Evolutionary conservation across 768 basidiomycete genomes (phyloP).

Genomic region (Pholiota conissans): DNA sequence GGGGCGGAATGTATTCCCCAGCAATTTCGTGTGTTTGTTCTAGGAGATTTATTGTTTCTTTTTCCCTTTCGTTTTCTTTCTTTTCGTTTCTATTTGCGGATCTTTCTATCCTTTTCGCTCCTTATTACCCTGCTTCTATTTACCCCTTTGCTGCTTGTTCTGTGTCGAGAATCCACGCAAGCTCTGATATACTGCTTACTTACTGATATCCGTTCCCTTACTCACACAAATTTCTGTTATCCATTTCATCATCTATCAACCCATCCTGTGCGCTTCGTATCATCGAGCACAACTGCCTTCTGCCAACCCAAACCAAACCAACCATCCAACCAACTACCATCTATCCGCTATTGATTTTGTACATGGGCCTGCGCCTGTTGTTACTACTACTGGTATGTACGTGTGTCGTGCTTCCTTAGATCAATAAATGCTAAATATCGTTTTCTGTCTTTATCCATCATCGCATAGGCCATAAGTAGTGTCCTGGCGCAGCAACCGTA

Average conservation of each 20-base stretch:
- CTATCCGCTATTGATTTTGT: neutral
- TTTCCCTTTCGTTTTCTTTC: neutral
- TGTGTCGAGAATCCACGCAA: neutral
- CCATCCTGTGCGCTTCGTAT: too few species aligned
- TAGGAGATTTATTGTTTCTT: conserved; percentile 24
- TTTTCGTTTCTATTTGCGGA: neutral
- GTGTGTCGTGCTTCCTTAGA: neutral
- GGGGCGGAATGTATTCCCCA: conserved; percentile 81
- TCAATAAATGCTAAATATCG: neutral
- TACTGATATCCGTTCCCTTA: neutral
- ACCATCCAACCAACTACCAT: neutral
- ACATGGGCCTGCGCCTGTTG: neutral
- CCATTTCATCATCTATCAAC: neutral
- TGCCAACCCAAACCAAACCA: too few species aligned
- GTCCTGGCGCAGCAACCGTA: neutral
- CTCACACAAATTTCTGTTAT: neutral
- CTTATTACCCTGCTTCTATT: too few species aligned
- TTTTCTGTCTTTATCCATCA: neutral
- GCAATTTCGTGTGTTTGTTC: conserved; percentile 84
- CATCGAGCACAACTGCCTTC: too few species aligned
- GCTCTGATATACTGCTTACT: neutral
- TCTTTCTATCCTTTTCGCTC: too few species aligned
- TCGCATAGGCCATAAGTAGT: too few species aligned
- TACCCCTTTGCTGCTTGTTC: too few species aligned
- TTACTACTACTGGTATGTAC: neutral